Percentiles rank a stretch among this genome's conserved stretches.
Conservation (phyloP, 495 filamentous ascomycete species). For the Cairneyella variabilis region DNA sequence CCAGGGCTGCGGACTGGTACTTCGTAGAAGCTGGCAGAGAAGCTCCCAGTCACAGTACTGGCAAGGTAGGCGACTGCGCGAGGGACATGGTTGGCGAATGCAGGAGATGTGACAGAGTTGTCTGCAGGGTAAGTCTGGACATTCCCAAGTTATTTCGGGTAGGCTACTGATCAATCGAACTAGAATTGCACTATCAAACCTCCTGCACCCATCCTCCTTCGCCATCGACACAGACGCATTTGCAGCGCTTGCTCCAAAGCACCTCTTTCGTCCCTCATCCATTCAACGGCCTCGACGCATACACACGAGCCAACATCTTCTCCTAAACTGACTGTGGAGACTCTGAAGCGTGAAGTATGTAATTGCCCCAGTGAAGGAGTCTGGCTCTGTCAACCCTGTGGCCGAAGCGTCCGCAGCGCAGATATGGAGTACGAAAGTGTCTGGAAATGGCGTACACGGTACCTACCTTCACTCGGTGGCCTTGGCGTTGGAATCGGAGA, state of each 20-base stretch:
- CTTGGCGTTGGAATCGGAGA: constrained; percentile 85
- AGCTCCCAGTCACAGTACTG: constrained; percentile 23
- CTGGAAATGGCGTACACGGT: constrained; percentile 87
- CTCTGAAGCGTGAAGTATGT: constrained; percentile 60
- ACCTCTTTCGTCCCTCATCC: constrained; percentile 45
- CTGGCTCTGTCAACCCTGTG: constrained; percentile 81
- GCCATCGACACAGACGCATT: constrained; percentile 70
- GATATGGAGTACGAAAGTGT: constrained; percentile 73
- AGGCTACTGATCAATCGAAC: constrained; percentile 3
- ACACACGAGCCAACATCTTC: neutral
- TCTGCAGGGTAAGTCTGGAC: constrained; percentile 65
- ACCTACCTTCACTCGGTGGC: constrained; percentile 73
- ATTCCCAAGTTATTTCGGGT: neutral
- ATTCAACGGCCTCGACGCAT: neutral
- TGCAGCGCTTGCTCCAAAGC: constrained; percentile 68
- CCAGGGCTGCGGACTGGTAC: constrained; percentile 46
- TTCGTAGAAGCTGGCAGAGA: constrained; percentile 41
- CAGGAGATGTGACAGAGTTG: constrained; percentile 66
- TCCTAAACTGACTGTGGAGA: constrained; percentile 26
- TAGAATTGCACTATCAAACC: constrained; percentile 86
- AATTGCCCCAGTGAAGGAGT: constrained; percentile 56
- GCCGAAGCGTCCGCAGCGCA: constrained; percentile 57
- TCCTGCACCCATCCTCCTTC: constrained; percentile 55
- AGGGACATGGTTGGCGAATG: constrained; percentile 82
- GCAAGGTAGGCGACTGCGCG: constrained; percentile 72